Evolutionary conservation across 306 rosid species (phyloP), one percentile per base, ranked within the genome.

Genomic region (Vigna hirtella): DNA sequence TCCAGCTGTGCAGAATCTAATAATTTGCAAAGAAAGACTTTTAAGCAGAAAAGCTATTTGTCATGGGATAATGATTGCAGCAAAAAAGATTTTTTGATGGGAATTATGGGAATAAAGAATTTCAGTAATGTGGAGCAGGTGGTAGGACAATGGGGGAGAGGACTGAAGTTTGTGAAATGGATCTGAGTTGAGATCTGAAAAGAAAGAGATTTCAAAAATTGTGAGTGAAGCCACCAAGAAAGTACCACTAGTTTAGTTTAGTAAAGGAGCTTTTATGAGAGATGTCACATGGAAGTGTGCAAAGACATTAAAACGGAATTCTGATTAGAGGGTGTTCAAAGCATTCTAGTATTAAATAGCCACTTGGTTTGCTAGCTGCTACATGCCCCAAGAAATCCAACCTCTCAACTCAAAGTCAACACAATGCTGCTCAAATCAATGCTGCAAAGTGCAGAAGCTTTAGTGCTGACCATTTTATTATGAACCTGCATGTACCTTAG

Each of bases 151-250:
- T 48, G 77, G 6, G 34, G 22, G 38, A 58, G 72, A 70, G 68
- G 73, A 58, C 36, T 32, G 59, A 65, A 42, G 75, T 72, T 55
- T 68, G 66, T n/a, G 61, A 74, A 75, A 70, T 48, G 87, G 85
- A 83, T 83, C 82, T 81, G 79, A 85, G 82, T 87, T 81, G 79
- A 83, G 83, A 88, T 80, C 89, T 80, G 70, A 58, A 77, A 73
- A 38, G 38, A 80, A 66, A 24, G 36, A 61, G 69, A 81, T 71
- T 76, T 72, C 15, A 57, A 86, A 30, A 83, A 67, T 49, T 22
- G 28, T 34, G 3, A 81, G 77, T n/a, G 83, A 69, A 78, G 78
- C 79, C 73, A 67, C 57, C 61, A 66, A 14, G 52, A 69, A 58
- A 22, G 36, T 18, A 3, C 13, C 45, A 8, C 45, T 40, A 40